These are phyloP conservation scores for Mucor mucedo DNA, from an alignment of 371 early-diverging fungal genomes.

Conservation along the genomic window DNA sequence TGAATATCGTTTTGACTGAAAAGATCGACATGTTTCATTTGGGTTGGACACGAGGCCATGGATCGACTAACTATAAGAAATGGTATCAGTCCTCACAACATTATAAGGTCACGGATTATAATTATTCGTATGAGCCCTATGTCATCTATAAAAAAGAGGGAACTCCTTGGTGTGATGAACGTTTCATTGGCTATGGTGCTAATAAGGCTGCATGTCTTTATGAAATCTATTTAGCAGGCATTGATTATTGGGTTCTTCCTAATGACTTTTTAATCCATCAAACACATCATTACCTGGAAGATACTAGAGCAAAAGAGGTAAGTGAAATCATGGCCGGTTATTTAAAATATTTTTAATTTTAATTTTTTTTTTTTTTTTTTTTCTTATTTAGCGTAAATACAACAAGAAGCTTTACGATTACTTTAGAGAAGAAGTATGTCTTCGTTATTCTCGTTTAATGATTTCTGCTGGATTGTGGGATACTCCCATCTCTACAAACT, in stretches of 20 bases:
- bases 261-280: conserved; percentile 70
- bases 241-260: conserved; percentile 69
- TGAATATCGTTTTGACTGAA: conserved; percentile 46
- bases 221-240: conserved; percentile 68
- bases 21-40: conserved; percentile 64
- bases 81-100: conserved; percentile 55
- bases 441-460: conserved; percentile 33
- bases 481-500: conserved; percentile 21
- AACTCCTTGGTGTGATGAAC: conserved; percentile 71
- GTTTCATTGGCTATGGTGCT: conserved; percentile 73
- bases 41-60: conserved; percentile 62
- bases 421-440: conserved; percentile 70
- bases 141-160: conserved; percentile 67
- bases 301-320: conserved; percentile 67
- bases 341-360: background rate
- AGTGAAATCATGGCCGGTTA: conserved; percentile 4
- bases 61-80: conserved; percentile 59
- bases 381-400: conserved; percentile 57
- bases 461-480: conserved; percentile 29
- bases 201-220: conserved; percentile 76
- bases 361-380: background rate
- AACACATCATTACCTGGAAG: conserved; percentile 68
- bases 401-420: conserved; percentile 68
- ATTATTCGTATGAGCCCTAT: conserved; percentile 67
- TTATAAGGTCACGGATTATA: conserved; percentile 59